phyloP scores from a whole-genome alignment of 805 yeast species.

The Priceomyces fermenticarens region DNA sequence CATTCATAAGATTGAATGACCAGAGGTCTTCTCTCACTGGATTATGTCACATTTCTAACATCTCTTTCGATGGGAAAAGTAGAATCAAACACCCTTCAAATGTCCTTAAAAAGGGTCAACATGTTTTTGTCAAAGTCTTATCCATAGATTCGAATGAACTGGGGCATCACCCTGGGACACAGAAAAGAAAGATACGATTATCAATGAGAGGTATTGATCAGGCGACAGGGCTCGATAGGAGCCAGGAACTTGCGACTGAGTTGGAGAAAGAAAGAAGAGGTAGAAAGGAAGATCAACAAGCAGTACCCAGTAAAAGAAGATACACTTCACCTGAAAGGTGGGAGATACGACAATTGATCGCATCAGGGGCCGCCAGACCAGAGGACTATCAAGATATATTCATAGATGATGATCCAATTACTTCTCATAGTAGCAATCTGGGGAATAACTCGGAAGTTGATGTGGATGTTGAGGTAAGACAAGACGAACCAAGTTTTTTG shows the following conservation, averaged over 20 bases:
- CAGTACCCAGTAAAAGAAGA: constrained; percentile 31
- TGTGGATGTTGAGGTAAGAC: constrained; percentile 70
- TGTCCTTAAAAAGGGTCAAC: constrained; percentile 52
- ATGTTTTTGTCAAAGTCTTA: constrained; percentile 61
- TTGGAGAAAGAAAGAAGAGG: constrained; percentile 15
- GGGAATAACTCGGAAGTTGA: constrained; percentile 39
- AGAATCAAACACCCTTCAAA: constrained; percentile 60
- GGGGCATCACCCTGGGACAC: constrained; percentile 14
- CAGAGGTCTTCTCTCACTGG: constrained; percentile 45
- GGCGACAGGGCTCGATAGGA: constrained; percentile 48
- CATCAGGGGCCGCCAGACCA: constrained; percentile 70
- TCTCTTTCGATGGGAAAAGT: constrained; percentile 42
- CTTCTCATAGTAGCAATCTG: constrained; percentile 18
- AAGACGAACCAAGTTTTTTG: constrained; percentile 69
- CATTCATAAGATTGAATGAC: constrained; percentile 56
- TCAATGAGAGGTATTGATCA: constrained; percentile 76
- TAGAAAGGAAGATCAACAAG: constrained; percentile 2
- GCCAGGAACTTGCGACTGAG: constrained; percentile 16
- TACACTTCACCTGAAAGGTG: constrained; percentile 85
- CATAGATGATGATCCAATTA: constrained; percentile 18
- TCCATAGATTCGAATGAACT: constrained; percentile 35
- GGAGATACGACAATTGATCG: constrained; percentile 81
- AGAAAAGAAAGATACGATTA: constrained; percentile 44
- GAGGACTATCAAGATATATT: constrained; percentile 65
- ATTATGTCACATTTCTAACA: constrained; percentile 73